phyloP scores from a whole-genome alignment of 768 basidiomycete genomes.

The Psilocybe tampanensis region DNA sequence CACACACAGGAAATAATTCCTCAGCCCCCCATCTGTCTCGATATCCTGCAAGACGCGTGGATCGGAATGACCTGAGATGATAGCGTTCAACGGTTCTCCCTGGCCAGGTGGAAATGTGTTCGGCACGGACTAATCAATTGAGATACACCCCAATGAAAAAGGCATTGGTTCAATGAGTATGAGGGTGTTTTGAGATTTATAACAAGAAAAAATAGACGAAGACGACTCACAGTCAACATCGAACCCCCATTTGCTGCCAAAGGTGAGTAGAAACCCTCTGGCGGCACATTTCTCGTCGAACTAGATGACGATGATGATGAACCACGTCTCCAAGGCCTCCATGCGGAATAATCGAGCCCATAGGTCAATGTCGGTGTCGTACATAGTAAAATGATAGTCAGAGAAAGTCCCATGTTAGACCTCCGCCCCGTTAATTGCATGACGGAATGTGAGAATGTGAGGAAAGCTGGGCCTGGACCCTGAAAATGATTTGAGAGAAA shows the following conservation, averaged over 20 bases:
- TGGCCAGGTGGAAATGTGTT: slow-evolving; percentile 69
- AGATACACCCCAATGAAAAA: background rate
- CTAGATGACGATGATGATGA: slow-evolving; percentile 12
- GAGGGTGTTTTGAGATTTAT: background rate
- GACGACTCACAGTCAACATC: slow-evolving; percentile 66
- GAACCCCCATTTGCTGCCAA: slow-evolving; percentile 52
- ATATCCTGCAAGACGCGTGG: slow-evolving; percentile 62
- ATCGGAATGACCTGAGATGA: slow-evolving; percentile 80
- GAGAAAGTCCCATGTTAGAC: slow-evolving; percentile 16
- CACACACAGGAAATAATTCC: slow-evolving; percentile 81
- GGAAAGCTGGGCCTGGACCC: background rate
- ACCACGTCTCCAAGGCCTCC: slow-evolving; percentile 10
- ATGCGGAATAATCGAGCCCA: slow-evolving; percentile 14
- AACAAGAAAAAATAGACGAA: background rate
- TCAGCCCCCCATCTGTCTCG: slow-evolving; percentile 66
- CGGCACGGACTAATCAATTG: slow-evolving; percentile 44
- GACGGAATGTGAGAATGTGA: background rate
- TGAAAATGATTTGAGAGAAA: background rate
- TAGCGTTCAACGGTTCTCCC: slow-evolving; percentile 86
- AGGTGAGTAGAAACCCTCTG: slow-evolving; percentile 65
- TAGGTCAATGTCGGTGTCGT: slow-evolving; percentile 17
- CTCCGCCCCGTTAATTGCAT: slow-evolving; percentile 11
- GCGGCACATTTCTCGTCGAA: slow-evolving; percentile 40
- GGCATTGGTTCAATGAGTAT: background rate
- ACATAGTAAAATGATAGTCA: slow-evolving; percentile 22